Base-by-base conservation (phyloP, 805 yeast genomes). In the Candida pseudoglaebosa region DNA sequence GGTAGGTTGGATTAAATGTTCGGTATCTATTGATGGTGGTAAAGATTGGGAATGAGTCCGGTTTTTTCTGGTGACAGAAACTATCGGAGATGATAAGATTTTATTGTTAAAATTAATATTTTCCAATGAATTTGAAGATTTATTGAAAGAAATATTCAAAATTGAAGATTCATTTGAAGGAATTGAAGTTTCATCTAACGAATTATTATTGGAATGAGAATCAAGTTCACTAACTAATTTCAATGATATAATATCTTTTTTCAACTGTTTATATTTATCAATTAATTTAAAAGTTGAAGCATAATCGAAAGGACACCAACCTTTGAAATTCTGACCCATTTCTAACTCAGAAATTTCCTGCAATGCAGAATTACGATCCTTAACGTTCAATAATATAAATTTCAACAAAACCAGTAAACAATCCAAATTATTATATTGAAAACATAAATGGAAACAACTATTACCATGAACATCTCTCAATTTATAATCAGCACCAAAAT, bases 401-500 rank as follows among this genome's bases (percentile, higher is more conserved):
- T 39, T 38, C 26, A 57, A 37, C 2, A 65, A 43, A 14, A 51
- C 62, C 37, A 53, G 52, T 15, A 65, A 48, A 37, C 72, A 65
- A 4, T 48, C 56, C 28, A 54, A 44, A 30, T 54, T 52, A 18
- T 67, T 70, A 44, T 55, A 58, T 37, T 67, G 65, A 44, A 67
- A 64, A 37, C 67, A 59, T 26, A 65, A 41, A 40, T 68, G 74
- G 15, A 68, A 50, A 31, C 67, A 54, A 26, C 66, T 64, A 44
- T 65, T 64, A 2, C 69, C 70, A 31, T 61, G 47, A 2, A 24
- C 37, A 39, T 68, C 73, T 13, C 45, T 38, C 3, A 45, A 13
- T 4, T 41, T 33, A 57, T 60, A 61, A 34, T 65, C 59, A 8
- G 71, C 73, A 4, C 71, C 73, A 43, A 63, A 66, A 36, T 68